Evolutionary conservation across 805 yeast genomes (phyloP).

Genomic region (Nakazawaea peltata): DNA sequence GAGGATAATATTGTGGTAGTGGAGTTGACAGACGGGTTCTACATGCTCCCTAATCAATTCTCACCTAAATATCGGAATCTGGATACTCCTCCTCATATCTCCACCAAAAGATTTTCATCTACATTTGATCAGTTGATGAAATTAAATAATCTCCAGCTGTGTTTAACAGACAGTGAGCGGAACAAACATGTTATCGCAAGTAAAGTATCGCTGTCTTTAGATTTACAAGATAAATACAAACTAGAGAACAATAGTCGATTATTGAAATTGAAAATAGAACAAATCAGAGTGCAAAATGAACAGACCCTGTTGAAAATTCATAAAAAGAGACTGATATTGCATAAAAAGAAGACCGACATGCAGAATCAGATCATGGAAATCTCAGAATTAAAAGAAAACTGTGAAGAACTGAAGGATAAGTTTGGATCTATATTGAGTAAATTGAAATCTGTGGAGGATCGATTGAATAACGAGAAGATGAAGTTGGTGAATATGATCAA

Average conservation of each 20-base stretch:
- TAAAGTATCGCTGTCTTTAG: constrained; percentile 11
- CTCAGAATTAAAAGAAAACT: not conserved
- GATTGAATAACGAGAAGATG: constrained; percentile 2
- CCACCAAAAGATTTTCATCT: constrained; percentile 16
- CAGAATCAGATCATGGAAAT: not conserved
- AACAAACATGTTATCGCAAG: constrained; percentile 13
- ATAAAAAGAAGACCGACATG: not conserved
- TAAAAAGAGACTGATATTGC: not conserved
- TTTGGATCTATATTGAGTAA: constrained; percentile 5
- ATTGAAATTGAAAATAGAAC: constrained; percentile 10
- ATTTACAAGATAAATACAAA: constrained; percentile 3
- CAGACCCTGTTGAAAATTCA: not conserved
- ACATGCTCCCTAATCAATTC: constrained; percentile 11
- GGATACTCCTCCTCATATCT: constrained; percentile 1
- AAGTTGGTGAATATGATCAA: constrained; percentile 1
- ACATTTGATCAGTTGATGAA: constrained; percentile 34
- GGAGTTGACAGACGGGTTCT: constrained; percentile 23
- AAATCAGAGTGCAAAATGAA: not conserved
- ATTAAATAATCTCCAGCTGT: constrained; percentile 27
- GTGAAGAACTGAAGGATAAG: not conserved
- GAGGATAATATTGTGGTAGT: constrained; percentile 17
- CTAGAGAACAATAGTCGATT: constrained; percentile 7
- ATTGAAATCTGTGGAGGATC: constrained; percentile 7
- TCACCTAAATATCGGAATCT: not conserved
- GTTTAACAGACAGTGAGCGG: constrained; percentile 24